These are phyloP conservation scores for Termitomyces sp. DNA, from an alignment of 768 basidiomycete genomes.

Conservation along the genomic window DNA sequence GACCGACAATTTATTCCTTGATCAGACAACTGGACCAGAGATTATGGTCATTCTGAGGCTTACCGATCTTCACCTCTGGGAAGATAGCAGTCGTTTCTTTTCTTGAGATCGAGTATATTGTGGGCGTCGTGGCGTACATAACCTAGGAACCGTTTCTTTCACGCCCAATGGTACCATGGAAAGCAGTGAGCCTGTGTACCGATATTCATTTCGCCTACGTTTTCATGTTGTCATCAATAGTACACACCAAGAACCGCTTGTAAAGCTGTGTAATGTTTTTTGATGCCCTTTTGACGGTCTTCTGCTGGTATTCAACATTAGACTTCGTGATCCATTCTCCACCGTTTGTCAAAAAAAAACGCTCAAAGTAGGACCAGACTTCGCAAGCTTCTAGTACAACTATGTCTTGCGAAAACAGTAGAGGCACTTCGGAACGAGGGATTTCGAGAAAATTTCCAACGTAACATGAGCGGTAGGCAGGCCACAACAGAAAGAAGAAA, in stretches of 20 bases:
- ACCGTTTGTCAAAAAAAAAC: neutral
- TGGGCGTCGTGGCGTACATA: too few relatives aligned
- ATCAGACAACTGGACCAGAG: neutral
- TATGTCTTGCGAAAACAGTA: neutral
- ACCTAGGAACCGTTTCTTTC: neutral
- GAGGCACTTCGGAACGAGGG: neutral
- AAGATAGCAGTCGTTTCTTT: neutral
- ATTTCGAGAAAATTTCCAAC: neutral
- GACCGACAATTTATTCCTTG: neutral
- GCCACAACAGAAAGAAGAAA: neutral
- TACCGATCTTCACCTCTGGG: neutral
- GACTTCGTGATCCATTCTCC: neutral
- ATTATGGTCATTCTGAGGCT: neutral
- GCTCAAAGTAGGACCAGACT: neutral
- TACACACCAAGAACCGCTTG: neutral
- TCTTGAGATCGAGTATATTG: too few relatives aligned
- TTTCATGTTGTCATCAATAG: neutral
- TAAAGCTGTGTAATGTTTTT: neutral
- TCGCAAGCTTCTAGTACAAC: neutral
- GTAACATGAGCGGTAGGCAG: neutral
- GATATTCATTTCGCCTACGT: neutral
- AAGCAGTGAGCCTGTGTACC: neutral
- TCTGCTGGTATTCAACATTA: neutral
- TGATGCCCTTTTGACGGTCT: neutral
- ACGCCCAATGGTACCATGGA: neutral